Evolutionary conservation across 495 filamentous ascomycete genomes (phyloP).

Genomic region (Neurospora sublineolata): DNA sequence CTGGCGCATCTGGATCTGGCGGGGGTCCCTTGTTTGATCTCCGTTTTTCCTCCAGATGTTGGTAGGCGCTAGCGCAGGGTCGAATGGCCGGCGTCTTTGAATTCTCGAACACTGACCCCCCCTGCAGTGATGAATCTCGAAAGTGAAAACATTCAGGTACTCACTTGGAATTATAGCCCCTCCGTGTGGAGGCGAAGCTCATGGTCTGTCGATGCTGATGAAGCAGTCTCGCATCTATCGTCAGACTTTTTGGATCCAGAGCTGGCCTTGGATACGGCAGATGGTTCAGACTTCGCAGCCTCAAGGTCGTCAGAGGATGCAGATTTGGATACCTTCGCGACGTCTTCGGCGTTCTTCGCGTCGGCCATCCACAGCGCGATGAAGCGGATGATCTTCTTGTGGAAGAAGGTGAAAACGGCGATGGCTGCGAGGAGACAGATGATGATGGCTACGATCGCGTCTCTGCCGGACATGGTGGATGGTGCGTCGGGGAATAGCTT

Average conservation of each 20-base stretch:
- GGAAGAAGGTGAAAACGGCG: constrained; percentile 1
- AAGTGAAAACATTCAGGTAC: background rate
- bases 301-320: background rate
- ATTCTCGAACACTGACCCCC: background rate
- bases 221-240: background rate
- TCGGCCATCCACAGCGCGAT: background rate
- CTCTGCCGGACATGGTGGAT: constrained; percentile 1
- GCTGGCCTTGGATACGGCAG: background rate
- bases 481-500: background rate
- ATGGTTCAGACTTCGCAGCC: background rate
- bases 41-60: background rate
- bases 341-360: background rate
- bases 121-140: background rate
- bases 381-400: constrained; percentile 2
- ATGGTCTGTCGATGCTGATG: background rate
- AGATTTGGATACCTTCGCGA: background rate
- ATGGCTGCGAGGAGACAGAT: constrained; percentile 3
- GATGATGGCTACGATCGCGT: constrained; percentile 7
- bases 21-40: background rate
- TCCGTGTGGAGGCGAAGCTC: background rate
- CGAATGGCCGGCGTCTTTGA: background rate
- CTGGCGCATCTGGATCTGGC: background rate
- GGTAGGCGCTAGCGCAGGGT: background rate
- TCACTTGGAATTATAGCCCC: background rate
- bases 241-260: background rate